A percentile compares a stretch with the other conserved stretches of the same genome.
Conservation (phyloP, 257 asterid species). For the Cordia subcordata region DNA sequence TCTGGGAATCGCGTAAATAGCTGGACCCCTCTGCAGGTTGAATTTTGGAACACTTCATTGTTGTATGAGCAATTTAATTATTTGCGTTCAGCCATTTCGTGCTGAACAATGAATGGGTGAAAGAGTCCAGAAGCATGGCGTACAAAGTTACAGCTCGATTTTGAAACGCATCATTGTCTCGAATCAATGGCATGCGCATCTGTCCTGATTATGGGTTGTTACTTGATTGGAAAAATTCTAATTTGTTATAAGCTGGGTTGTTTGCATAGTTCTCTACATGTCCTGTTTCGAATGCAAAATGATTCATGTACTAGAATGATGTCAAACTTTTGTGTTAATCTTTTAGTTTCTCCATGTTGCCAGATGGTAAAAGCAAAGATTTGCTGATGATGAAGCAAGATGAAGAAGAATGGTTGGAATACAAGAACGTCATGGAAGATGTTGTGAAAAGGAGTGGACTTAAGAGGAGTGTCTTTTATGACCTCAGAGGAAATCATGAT, state of each 20-base stretch:
- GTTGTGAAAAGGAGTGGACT: slow-evolving; percentile 75
- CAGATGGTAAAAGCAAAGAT: slow-evolving; percentile 98
- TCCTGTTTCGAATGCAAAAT: neutral
- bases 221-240: neutral
- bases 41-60: neutral
- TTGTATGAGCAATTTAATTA: neutral
- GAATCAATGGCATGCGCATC: no score
- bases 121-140: no score
- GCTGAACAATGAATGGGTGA: no score
- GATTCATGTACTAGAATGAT: neutral
- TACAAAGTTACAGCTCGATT: no score
- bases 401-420: slow-evolving; percentile 86
- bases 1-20: no score
- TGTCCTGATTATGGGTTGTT: no score
- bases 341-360: slow-evolving; percentile 11
- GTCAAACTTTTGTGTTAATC: neutral
- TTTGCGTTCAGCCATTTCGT: no score
- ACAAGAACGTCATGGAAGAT: slow-evolving; percentile 66
- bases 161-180: no score
- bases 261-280: no score
- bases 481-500: slow-evolving; percentile 95
- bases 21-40: no score
- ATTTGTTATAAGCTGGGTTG: neutral
- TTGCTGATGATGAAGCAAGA: slow-evolving; percentile 70
- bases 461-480: slow-evolving; percentile 53